A percentile compares a stretch with the other conserved stretches of the same genome.
These are phyloP conservation scores for Capsicum chinense DNA, from an alignment of 257 asterid genomes.

Conservation along the genomic window DNA sequence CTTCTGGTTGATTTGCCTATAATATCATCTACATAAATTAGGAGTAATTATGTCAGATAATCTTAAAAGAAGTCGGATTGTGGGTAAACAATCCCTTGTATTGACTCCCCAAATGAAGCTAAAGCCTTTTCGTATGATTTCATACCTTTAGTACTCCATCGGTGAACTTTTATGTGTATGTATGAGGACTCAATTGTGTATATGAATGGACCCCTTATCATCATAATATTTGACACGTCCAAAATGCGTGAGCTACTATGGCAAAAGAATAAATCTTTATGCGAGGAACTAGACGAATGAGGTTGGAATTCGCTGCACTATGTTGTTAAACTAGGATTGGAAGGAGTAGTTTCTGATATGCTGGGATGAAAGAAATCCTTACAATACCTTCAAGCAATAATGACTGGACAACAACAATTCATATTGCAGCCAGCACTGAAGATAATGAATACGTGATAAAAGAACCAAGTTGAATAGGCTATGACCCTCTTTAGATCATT, in stretches of 20 bases:
- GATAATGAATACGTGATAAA: not conserved
- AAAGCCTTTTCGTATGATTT: not conserved
- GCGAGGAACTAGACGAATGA: not conserved
- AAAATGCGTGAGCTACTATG: not conserved
- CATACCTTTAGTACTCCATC: too few species aligned
- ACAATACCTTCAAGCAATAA: too few species aligned
- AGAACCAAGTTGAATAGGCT: not conserved
- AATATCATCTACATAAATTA: too few species aligned
- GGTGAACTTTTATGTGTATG: not conserved
- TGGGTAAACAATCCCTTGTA: too few species aligned
- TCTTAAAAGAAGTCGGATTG: too few species aligned
- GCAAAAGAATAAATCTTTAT: not conserved
- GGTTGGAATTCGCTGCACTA: conserved; percentile 36
- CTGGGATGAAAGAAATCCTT: conserved; percentile 22
- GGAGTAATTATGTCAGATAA: too few species aligned
- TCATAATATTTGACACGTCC: not conserved
- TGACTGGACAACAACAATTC: conserved; percentile 18
- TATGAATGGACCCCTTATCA: not conserved
- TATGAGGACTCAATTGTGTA: not conserved
- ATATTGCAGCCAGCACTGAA: not conserved
- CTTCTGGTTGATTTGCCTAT: too few species aligned
- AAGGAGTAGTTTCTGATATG: not conserved
- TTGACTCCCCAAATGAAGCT: too few species aligned
- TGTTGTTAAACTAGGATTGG: not conserved
- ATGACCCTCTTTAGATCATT: too few species aligned